Conservation (phyloP, 306 rosid genomes). For the Acmispon strigosus region DNA sequence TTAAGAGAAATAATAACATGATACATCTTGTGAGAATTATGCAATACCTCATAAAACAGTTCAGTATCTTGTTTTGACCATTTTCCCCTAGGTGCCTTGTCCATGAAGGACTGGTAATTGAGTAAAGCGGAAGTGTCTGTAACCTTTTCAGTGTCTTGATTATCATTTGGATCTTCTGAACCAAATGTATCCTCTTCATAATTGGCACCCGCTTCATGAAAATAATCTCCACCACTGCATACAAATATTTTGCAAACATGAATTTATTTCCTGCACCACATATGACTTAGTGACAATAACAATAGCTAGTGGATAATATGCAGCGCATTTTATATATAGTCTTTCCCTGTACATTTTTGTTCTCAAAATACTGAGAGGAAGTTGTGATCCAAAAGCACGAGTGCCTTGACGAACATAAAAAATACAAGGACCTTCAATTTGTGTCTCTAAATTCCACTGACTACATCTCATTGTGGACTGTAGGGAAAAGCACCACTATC, state of each 20-base stretch:
- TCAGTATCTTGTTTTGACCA: constrained; percentile 84
- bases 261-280: not conserved
- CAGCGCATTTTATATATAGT: not conserved
- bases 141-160: constrained; percentile 30
- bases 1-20: not conserved
- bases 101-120: constrained; percentile 76
- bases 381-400: not conserved
- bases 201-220: constrained; percentile 28
- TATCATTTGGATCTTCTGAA: constrained; percentile 47
- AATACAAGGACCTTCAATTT: not conserved
- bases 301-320: constrained; percentile 5
- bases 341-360: not conserved
- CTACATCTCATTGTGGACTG: not conserved
- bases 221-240: constrained; percentile 36
- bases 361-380: not conserved
- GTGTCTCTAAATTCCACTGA: not conserved
- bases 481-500: not conserved
- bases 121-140: constrained; percentile 26
- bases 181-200: constrained; percentile 38
- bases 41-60: constrained; percentile 65
- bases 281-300: constrained; percentile 1
- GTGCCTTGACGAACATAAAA: not conserved
- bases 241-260: constrained; percentile 21
- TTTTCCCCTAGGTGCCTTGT: constrained; percentile 58
- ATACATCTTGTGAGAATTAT: constrained; percentile 1